Evolutionary conservation across 2,329 filamentous ascomycete species (phyloP).

Genomic region (Nemania serpens): DNA sequence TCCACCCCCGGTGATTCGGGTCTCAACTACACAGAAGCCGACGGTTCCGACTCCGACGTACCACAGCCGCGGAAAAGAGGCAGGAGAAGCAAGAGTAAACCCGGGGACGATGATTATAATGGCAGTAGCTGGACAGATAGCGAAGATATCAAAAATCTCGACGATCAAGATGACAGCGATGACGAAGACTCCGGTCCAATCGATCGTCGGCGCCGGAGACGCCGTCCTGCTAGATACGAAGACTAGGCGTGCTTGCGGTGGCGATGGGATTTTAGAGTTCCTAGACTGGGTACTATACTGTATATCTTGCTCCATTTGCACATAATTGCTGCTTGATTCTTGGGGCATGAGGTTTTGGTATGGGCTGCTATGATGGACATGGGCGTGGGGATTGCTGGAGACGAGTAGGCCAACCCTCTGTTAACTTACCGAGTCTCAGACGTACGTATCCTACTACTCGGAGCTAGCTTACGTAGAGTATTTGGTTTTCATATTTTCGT

Average conservation of each 20-base stretch:
- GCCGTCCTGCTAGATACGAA: conserved; percentile 39
- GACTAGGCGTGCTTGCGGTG: conserved; percentile 28
- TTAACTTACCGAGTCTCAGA: not conserved
- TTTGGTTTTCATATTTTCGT: not conserved
- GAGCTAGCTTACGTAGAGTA: conserved; percentile 2
- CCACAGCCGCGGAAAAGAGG: conserved; percentile 24
- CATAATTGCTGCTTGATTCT: not conserved
- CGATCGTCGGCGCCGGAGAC: conserved; percentile 32
- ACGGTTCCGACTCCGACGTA: conserved; percentile 33
- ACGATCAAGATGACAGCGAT: conserved; percentile 30
- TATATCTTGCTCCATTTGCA: conserved; percentile 9
- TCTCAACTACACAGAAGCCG: conserved; percentile 20
- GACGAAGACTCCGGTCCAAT: conserved; percentile 33
- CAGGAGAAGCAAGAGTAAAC: conserved; percentile 27
- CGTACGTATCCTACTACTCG: not conserved
- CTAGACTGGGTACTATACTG: not conserved
- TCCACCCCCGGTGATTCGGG: conserved; percentile 34
- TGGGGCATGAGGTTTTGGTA: not conserved
- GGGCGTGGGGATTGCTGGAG: not conserved
- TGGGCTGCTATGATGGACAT: not conserved
- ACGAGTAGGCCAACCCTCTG: not conserved
- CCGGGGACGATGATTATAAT: conserved; percentile 38
- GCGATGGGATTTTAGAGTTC: not conserved
- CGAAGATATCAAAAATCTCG: conserved; percentile 30
- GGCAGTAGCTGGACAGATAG: conserved; percentile 38